Conservation (phyloP, 2,329 filamentous ascomycete genomes). For the Aspergillus sp. region DNA sequence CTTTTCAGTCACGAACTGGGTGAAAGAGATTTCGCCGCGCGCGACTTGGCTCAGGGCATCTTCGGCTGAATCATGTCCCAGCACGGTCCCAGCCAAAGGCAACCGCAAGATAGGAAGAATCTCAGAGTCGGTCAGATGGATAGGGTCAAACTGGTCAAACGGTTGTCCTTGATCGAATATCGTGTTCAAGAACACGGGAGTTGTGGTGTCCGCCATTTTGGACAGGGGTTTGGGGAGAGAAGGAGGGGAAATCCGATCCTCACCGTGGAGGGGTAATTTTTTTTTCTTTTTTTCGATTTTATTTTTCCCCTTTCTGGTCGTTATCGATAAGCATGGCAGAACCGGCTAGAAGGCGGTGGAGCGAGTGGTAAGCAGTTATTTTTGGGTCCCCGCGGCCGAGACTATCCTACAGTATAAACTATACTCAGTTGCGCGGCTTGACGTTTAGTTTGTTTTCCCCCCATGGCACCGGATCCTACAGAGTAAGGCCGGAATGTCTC, state of each 20-base stretch:
- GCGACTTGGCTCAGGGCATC: slow-evolving; percentile 30
- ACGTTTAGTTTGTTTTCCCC: no score
- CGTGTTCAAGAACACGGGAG: slow-evolving; percentile 33
- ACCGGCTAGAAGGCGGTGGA: not conserved
- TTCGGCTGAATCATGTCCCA: slow-evolving; percentile 35
- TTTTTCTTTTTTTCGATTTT: not conserved
- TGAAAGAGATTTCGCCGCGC: slow-evolving; percentile 36
- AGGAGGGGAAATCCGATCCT: not conserved
- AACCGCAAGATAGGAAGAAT: slow-evolving; percentile 33
- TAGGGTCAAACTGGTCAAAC: slow-evolving; percentile 34
- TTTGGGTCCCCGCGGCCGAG: no score
- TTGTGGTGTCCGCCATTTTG: not conserved
- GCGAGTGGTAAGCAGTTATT: not conserved
- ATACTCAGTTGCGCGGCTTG: no score
- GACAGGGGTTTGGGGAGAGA: not conserved
- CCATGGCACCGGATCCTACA: no score
- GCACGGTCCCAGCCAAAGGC: slow-evolving; percentile 38
- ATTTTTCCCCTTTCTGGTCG: not conserved
- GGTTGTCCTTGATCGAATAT: slow-evolving; percentile 31
- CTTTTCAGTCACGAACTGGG: slow-evolving; percentile 37
- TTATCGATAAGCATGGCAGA: not conserved
- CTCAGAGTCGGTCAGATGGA: slow-evolving; percentile 34
- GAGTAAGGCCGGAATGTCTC: no score
- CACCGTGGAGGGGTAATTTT: not conserved
- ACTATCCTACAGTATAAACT: no score